Percentiles rank a stretch among this genome's conserved stretches.
phyloP scores from a whole-genome alignment of 1,139 yeast species.

The Blastobotrys aristatus region DNA sequence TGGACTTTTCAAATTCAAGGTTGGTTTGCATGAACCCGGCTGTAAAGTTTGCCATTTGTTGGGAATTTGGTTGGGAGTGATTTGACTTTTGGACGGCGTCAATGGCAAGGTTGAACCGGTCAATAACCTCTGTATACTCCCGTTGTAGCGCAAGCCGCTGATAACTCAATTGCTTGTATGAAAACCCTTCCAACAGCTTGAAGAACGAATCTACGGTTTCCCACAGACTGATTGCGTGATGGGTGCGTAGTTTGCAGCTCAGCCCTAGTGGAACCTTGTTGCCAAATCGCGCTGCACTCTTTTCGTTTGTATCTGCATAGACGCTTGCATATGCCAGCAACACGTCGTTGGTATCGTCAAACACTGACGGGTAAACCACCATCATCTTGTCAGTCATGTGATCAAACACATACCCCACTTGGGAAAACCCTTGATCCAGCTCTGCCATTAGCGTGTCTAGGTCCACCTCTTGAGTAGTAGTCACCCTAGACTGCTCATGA shows the following conservation, averaged over 20 bases:
- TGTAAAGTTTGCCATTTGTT: no score
- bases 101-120: not conserved
- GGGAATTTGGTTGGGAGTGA: no score
- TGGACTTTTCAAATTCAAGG: not conserved
- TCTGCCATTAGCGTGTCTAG: not conserved
- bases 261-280: not conserved
- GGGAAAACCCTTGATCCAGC: not conserved
- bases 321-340: not conserved
- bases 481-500: not conserved
- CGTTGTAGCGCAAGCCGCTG: constrained; percentile 1
- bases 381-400: constrained; percentile 5
- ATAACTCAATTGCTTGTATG: not conserved
- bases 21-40: not conserved
- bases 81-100: not conserved
- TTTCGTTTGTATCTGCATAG: not conserved
- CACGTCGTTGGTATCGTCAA: not conserved
- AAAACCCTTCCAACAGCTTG: not conserved
- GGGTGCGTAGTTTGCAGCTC: not conserved
- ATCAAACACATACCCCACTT: constrained; percentile 2
- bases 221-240: constrained; percentile 1
- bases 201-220: not conserved
- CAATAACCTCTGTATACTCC: not conserved
- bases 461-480: not conserved
- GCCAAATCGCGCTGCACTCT: not conserved
- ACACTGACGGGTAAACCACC: not conserved